Percentiles rank a stretch among this genome's conserved stretches.
These are phyloP conservation scores for Verticillium klebahnii DNA, from an alignment of 2,329 filamentous ascomycete genomes.

Conservation along the genomic window DNA sequence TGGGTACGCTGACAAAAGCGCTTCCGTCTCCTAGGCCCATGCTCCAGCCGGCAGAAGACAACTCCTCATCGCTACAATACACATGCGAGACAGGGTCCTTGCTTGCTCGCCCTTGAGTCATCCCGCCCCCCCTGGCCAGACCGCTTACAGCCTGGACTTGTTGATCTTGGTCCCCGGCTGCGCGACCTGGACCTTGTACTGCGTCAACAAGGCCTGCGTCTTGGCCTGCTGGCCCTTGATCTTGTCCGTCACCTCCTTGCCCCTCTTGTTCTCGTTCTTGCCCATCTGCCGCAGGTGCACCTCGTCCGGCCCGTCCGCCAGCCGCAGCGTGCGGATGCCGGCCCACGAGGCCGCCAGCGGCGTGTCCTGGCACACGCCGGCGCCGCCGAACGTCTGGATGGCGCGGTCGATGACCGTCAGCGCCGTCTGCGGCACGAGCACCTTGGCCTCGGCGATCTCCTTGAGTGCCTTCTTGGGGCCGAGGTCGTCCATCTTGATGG, in stretches of 20 bases:
- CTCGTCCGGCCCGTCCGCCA: conserved; percentile 95
- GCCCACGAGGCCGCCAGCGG: conserved; percentile 84
- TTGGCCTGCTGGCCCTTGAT: conserved; percentile 61
- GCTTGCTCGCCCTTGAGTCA: background rate
- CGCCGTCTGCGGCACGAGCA: conserved; percentile 77
- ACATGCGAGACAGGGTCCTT: background rate
- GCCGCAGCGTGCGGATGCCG: conserved; percentile 71
- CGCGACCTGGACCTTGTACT: conserved; percentile 43
- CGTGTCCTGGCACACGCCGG: conserved; percentile 90
- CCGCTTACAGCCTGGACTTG: conserved; percentile 39
- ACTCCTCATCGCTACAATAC: conserved; percentile 1
- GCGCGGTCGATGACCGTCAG: conserved; percentile 90
- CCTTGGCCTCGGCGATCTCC: conserved; percentile 94
- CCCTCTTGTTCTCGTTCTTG: conserved; percentile 72
- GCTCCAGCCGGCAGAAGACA: background rate
- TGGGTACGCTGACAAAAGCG: background rate
- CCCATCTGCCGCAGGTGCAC: conserved; percentile 84
- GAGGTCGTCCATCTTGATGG: conserved; percentile 86
- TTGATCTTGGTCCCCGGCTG: conserved; percentile 50
- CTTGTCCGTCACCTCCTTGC: conserved; percentile 53
- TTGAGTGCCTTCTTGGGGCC: conserved; percentile 86
- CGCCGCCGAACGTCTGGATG: conserved; percentile 86
- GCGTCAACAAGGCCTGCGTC: conserved; percentile 60
- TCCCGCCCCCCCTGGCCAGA: background rate
- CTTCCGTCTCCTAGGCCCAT: background rate